Conservation (phyloP, 2,329 filamentous ascomycete genomes). For the Paraphoma chrysanthemicola region DNA sequence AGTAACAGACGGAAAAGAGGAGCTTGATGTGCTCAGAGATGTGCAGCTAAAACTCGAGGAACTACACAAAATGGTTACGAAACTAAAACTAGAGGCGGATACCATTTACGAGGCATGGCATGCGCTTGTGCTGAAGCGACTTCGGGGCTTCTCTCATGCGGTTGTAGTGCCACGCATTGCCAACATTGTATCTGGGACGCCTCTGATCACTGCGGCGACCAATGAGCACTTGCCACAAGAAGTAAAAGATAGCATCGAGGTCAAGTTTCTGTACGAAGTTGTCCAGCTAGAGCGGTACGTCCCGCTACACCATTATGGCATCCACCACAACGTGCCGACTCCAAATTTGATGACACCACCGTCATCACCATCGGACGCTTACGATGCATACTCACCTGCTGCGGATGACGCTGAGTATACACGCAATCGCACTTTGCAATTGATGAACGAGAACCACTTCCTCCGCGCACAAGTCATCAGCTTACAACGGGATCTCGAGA, state of each 20-base stretch:
- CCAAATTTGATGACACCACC: not conserved
- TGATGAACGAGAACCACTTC: slow-evolving; percentile 7
- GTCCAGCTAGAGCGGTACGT: slow-evolving; percentile 20
- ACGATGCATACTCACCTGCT: not conserved
- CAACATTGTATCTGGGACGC: slow-evolving; percentile 3
- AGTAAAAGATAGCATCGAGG: slow-evolving; percentile 6
- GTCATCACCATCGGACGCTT: not conserved
- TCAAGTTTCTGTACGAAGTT: slow-evolving; percentile 19
- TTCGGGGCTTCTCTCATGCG: slow-evolving; percentile 6
- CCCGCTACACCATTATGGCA: slow-evolving; percentile 17
- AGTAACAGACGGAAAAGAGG: not conserved
- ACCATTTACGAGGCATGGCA: slow-evolving; percentile 14
- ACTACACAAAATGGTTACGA: slow-evolving; percentile 5
- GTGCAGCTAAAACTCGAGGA: slow-evolving; percentile 14
- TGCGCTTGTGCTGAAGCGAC: slow-evolving; percentile 5
- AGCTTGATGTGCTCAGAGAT: slow-evolving; percentile 11
- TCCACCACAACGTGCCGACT: not conserved
- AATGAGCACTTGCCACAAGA: slow-evolving; percentile 8
- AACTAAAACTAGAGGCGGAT: slow-evolving; percentile 11
- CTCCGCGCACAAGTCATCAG: slow-evolving; percentile 6
- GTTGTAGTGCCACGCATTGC: slow-evolving; percentile 15
- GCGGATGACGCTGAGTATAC: slow-evolving; percentile 1
- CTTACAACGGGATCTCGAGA: slow-evolving; percentile 7
- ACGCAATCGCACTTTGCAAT: slow-evolving; percentile 1
- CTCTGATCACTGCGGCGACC: slow-evolving; percentile 8